Conservation (phyloP, 495 filamentous ascomycete species). For the Hypoxylon lenormandii region DNA sequence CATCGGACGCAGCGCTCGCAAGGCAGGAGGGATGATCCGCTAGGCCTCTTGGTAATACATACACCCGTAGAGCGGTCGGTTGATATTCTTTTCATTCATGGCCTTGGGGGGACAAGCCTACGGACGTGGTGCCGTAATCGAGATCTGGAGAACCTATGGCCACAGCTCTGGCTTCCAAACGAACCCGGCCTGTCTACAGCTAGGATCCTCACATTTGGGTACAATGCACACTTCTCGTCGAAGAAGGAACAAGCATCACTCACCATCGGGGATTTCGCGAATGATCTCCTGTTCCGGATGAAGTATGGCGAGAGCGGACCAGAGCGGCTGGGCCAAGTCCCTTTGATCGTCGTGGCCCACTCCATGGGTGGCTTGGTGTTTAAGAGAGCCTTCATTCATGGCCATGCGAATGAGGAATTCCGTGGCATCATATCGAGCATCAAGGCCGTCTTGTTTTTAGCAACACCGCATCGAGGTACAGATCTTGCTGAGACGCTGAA, state of each 20-base stretch:
- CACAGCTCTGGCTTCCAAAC: slow-evolving; percentile 49
- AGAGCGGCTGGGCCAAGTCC: slow-evolving; percentile 25
- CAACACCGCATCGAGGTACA: slow-evolving; percentile 40
- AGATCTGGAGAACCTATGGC: slow-evolving; percentile 50
- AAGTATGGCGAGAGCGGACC: slow-evolving; percentile 24
- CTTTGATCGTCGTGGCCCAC: slow-evolving; percentile 39
- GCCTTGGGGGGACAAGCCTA: slow-evolving; percentile 53
- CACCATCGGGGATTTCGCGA: slow-evolving; percentile 41
- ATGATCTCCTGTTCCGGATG: slow-evolving; percentile 40
- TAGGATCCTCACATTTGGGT: slow-evolving; percentile 55
- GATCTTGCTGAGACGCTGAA: slow-evolving; percentile 36
- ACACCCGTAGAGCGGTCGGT: slow-evolving; percentile 30
- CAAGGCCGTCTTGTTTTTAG: slow-evolving; percentile 37
- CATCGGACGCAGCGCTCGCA: background rate
- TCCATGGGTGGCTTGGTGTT: slow-evolving; percentile 46
- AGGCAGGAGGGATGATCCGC: slow-evolving; percentile 25
- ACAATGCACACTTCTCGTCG: slow-evolving; percentile 48
- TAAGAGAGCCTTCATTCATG: slow-evolving; percentile 41
- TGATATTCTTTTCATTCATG: slow-evolving; percentile 56
- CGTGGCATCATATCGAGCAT: slow-evolving; percentile 28
- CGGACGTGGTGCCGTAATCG: slow-evolving; percentile 50
- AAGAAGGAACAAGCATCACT: slow-evolving; percentile 9
- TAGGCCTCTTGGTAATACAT: slow-evolving; percentile 52
- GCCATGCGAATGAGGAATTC: slow-evolving; percentile 30
- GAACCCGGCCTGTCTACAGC: slow-evolving; percentile 40